phyloP scores from a whole-genome alignment of 2,329 filamentous ascomycete genomes.

The Calonectria hongkongensis region DNA sequence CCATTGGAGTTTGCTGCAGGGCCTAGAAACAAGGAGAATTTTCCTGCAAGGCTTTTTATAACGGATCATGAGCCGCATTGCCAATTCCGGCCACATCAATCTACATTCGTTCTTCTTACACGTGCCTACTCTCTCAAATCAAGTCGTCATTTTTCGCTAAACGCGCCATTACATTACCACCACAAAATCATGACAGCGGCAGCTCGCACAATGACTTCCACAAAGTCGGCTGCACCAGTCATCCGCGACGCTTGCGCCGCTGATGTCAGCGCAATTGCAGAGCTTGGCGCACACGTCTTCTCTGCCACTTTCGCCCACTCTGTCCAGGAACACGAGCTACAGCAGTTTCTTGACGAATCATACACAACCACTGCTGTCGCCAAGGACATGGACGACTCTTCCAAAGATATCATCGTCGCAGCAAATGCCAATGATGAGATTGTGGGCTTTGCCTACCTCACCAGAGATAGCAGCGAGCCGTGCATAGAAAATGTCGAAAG shows the following conservation, averaged over 20 bases:
- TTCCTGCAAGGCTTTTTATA: constrained; percentile 7
- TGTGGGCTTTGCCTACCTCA: constrained; percentile 65
- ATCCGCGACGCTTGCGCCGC: constrained; percentile 21
- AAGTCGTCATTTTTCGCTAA: too few relatives aligned
- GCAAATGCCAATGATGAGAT: constrained; percentile 46
- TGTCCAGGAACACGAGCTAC: constrained; percentile 60
- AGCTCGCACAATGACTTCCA: neutral
- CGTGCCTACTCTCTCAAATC: too few relatives aligned
- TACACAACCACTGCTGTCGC: constrained; percentile 60
- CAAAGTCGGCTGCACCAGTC: neutral
- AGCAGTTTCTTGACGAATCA: constrained; percentile 60
- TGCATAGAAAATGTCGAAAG: constrained; percentile 57
- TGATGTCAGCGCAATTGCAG: constrained; percentile 52
- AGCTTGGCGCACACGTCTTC: constrained; percentile 62
- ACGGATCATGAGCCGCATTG: neutral
- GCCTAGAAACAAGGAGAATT: constrained; percentile 13
- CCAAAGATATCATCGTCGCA: constrained; percentile 55
- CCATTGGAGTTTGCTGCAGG: neutral
- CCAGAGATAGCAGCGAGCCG: constrained; percentile 60
- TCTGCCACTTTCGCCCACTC: constrained; percentile 64
- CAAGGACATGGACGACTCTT: constrained; percentile 48
- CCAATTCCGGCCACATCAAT: neutral
- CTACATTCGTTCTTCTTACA: neutral
- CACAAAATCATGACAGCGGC: neutral
- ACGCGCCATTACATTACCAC: neutral